Conservation (phyloP, 345 rosid genomes). For the Trapa bicornis region DNA sequence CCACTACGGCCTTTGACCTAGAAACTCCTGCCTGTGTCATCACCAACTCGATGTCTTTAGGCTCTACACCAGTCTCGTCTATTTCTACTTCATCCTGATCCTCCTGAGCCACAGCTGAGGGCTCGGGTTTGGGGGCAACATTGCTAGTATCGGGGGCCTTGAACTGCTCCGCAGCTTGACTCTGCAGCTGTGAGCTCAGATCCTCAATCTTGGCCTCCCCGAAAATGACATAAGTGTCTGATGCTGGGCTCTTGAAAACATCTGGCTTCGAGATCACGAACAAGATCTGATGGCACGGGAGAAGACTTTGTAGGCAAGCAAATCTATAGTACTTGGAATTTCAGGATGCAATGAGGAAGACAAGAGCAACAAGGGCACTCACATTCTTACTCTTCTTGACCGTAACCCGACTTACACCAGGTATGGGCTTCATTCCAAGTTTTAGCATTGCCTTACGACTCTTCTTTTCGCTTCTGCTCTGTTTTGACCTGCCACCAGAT, state of each 20-base stretch:
- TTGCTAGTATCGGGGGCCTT: conserved; percentile 53
- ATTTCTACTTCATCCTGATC: conserved; percentile 79
- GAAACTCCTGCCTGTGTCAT: conserved; percentile 91
- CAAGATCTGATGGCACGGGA: conserved; percentile 30
- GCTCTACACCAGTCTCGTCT: conserved; percentile 76
- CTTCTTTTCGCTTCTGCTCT: conserved; percentile 85
- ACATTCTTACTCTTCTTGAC: conserved; percentile 83
- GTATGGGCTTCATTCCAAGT: conserved; percentile 76
- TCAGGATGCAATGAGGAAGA: neutral
- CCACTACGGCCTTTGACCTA: conserved; percentile 55
- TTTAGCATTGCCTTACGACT: conserved; percentile 85
- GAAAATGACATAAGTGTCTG: conserved; percentile 66
- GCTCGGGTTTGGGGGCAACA: conserved; percentile 48
- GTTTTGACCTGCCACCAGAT: conserved; percentile 53
- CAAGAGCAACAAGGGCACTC: conserved; percentile 7
- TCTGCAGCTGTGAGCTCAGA: conserved; percentile 73
- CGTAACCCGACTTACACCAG: conserved; percentile 73
- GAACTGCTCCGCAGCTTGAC: conserved; percentile 81
- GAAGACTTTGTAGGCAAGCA: neutral
- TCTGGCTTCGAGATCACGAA: conserved; percentile 82
- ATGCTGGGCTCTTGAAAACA: conserved; percentile 80
- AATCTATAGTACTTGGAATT: neutral
- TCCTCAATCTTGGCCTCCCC: conserved; percentile 94
- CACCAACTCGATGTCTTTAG: conserved; percentile 77
- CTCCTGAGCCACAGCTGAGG: conserved; percentile 23